Base-by-base conservation (phyloP, 2,329 filamentous ascomycete genomes). In the Hymenoscyphus fraxineus region DNA sequence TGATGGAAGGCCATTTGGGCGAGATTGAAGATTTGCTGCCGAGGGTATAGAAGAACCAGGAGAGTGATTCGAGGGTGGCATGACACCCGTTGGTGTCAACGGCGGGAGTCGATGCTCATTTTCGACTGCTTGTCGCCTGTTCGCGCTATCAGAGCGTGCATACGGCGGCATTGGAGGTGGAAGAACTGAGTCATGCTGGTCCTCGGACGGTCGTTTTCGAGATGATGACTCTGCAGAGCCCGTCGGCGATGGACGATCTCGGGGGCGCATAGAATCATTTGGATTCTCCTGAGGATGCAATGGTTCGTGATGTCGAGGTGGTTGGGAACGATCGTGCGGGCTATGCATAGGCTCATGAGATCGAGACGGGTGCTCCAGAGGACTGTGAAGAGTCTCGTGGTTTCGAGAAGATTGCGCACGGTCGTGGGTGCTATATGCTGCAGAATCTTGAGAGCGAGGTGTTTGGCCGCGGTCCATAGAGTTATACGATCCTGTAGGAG, bases 121-220 rank as follows among this genome's bases (percentile, higher is more conserved):
- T 38, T 74, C 72, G n/a, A 66, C 71, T 19, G 72, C 70, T 38
- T 70, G 69, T 27, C 72, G 70, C 41, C 69, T 72, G 56, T 65
- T 66, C 16, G 67, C 57, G 41, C 64, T 69, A 4, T 74, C 73
- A 15, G 70, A 61, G 12, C 73, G 69, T 35, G 68, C 31, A 61
- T 71, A 74, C 1, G 66, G 55, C n/a, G 74, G 74, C 35, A 75
- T 69, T 27, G 76, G 76, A n/a, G 76, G 76, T 27, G 76, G 76
- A 16, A 77, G 70, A 15, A 76, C 73, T 1, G 74, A 71, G 15
- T 73, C 69, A 58, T 77, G 76, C 6, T 74, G 72, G 65, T 69
- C 39, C n/a, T 57, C 22, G n/a, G 31, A 67, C 59, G 70, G 68
- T 63, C 76, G 71, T 63, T 76, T 75, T 58, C 74, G 71, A 63